Conservation (phyloP, 179 eudicot genomes). For the Beta lomatogona region DNA sequence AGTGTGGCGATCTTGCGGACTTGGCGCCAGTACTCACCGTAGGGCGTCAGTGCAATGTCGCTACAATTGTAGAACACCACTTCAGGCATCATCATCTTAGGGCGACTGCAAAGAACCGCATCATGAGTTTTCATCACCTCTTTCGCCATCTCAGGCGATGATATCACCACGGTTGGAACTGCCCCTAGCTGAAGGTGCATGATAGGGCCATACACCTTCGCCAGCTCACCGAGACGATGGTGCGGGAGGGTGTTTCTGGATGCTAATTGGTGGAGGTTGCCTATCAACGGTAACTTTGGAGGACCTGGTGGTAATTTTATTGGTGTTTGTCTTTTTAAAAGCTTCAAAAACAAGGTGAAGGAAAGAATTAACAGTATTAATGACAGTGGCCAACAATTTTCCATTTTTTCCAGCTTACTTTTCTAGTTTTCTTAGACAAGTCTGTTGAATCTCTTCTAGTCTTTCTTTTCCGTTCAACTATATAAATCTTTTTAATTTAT, state of each 20-base stretch:
- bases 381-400: not conserved
- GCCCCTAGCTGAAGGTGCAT: constrained; percentile 37
- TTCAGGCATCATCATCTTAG: constrained; percentile 4
- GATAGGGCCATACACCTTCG: constrained; percentile 31
- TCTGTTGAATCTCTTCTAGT: no score
- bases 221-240: constrained; percentile 25
- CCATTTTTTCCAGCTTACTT: not conserved
- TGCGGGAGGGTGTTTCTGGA: constrained; percentile 25
- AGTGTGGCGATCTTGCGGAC: constrained; percentile 27
- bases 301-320: constrained; percentile 37
- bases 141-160: constrained; percentile 28
- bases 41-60: constrained; percentile 28
- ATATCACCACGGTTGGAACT: constrained; percentile 22
- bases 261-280: constrained; percentile 38
- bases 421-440: not conserved
- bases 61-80: constrained; percentile 2
- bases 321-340: not conserved
- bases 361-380: not conserved
- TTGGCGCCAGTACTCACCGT: constrained; percentile 36
- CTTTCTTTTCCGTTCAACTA: no score
- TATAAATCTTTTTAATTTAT: no score
- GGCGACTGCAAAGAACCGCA: constrained; percentile 18
- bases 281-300: constrained; percentile 33
- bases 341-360: not conserved
- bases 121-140: constrained; percentile 35